These are phyloP conservation scores for Brassica juncea DNA, from an alignment of 345 rosid species.

Conservation along the genomic window DNA sequence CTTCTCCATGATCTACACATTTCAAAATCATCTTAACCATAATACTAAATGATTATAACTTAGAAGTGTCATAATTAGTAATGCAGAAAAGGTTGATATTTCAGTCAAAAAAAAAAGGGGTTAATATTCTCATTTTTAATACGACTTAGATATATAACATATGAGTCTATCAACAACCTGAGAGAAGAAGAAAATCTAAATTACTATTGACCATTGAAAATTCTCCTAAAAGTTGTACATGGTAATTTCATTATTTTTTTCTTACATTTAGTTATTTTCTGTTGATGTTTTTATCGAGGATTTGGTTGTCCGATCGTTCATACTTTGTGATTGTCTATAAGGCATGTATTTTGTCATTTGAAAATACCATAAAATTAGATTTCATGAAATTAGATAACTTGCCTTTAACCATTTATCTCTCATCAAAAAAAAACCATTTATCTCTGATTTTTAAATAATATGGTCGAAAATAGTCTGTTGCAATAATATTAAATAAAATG, in stretches of 20 bases:
- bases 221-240: neutral
- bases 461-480: neutral
- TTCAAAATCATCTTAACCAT: neutral
- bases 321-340: neutral
- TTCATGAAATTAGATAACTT: neutral
- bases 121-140: neutral
- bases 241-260: neutral
- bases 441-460: neutral
- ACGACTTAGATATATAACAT: neutral
- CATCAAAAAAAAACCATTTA: too few species aligned
- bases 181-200: neutral
- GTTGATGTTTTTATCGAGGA: neutral
- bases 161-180: neutral
- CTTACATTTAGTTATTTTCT: too few species aligned
- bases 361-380: neutral
- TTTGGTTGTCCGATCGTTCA: neutral
- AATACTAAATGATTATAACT: neutral
- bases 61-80: neutral
- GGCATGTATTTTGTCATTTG: neutral
- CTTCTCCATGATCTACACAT: neutral
- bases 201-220: neutral
- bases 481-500: too few species aligned
- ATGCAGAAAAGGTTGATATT: neutral
- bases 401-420: neutral
- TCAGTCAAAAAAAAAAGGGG: too few species aligned